Evolutionary conservation across 2,329 filamentous ascomycete species (phyloP), one percentile per base, ranked within the genome.

Genomic region (Lecanosticta acicola): DNA sequence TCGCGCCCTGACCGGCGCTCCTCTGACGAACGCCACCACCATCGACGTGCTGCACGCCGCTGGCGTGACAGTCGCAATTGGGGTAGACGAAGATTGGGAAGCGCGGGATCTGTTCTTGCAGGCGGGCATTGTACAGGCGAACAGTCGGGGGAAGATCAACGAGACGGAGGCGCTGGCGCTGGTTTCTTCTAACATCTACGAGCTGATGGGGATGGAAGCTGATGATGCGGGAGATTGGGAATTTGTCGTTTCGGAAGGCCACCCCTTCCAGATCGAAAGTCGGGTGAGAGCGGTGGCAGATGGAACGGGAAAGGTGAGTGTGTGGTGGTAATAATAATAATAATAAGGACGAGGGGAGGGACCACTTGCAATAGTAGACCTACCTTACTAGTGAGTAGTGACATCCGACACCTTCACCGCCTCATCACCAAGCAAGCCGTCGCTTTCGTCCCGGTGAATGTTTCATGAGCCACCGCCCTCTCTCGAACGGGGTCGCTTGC

Each of bases 221-320:
- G 37, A 49, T 18, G 49, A 62, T 32, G 50, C 48, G 24, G 53
- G 58, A 42, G 50, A 51, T 29, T 54, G 45, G 19, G 68, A 84
- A 51, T 85, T 83, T 65, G 71, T 83, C 2, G 70, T 85, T 4
- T 80, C 73, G 42, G 81, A 85, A 59, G 80, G 80, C 0, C 80
- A 70, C 54, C 82, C 82, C 16, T 58, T 85, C 50, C 72, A 80
- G 55, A 77, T 83, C 58, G 76, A 74, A 3, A 72, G 73, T 4
- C 65, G 75, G 39, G 71, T 84, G 36, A 72, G 72, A 59, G 79
- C 73, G 9, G 74, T 82, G 11, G 73, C 70, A 4, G 68, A 68
- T 43, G 74, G 74, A 1, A 54, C 50, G 7, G 62, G 61, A 1
- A 37, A 19, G 20, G 51, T 63, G 5, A 55, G 45, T 36, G 50